phyloP scores from a whole-genome alignment of 2,329 filamentous ascomycete genomes.

The Talaromyces marneffei region DNA sequence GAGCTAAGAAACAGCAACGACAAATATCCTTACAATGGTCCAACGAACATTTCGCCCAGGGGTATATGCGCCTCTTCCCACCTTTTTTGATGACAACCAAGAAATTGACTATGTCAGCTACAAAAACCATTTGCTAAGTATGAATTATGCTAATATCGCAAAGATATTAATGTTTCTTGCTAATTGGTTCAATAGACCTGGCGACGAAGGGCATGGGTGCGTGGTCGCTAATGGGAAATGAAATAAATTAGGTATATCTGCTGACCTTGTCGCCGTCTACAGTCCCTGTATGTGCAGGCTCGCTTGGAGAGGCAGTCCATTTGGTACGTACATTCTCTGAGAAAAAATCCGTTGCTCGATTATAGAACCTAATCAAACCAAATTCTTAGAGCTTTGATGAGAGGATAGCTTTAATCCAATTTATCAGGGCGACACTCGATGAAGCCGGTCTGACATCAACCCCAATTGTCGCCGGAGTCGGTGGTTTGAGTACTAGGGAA shows the following conservation, averaged over 20 bases:
- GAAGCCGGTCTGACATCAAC: conserved; percentile 18
- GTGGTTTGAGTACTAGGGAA: conserved; percentile 21
- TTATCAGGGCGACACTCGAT: conserved; percentile 20
- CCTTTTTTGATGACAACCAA: conserved; percentile 19
- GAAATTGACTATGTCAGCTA: conserved; percentile 22
- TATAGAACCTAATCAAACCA: background rate
- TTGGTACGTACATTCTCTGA: conserved; percentile 16
- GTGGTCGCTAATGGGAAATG: background rate
- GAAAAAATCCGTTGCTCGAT: background rate
- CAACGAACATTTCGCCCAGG: conserved; percentile 15
- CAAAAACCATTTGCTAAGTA: conserved; percentile 21
- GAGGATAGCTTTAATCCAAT: conserved; percentile 18
- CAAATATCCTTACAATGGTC: background rate
- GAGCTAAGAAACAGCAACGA: background rate
- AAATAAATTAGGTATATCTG: background rate
- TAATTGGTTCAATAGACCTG: background rate
- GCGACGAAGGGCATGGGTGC: conserved; percentile 8
- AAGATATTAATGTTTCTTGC: background rate
- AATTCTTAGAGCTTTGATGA: conserved; percentile 18
- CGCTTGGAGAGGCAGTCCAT: conserved; percentile 22
- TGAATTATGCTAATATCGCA: background rate
- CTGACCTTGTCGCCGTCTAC: background rate
- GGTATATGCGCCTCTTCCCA: conserved; percentile 18
- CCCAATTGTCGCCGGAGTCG: conserved; percentile 22
- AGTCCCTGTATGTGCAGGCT: conserved; percentile 23